Conservation (phyloP, 768 basidiomycete species). For the Rhizopogon salebrosus region DNA sequence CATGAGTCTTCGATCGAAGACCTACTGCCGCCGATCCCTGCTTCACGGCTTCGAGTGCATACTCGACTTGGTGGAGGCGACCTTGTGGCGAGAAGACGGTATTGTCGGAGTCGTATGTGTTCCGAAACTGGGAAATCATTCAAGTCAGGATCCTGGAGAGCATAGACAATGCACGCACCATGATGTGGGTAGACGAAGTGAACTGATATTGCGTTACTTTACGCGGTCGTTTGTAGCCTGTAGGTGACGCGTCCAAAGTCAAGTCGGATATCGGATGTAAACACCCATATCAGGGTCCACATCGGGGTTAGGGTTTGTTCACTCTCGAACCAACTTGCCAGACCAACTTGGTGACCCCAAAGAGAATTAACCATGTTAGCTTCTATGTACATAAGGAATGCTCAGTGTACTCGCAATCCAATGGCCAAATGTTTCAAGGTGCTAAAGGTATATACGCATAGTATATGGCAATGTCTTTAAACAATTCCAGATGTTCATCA, state of each 20-base stretch:
- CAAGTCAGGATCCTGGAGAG: slow-evolving; percentile 3
- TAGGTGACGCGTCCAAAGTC: slow-evolving; percentile 28
- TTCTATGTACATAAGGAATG: too few species aligned
- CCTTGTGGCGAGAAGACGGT: slow-evolving; percentile 97
- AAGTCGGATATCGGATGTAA: slow-evolving; percentile 12
- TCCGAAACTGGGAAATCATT: slow-evolving; percentile 60
- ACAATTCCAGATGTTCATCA: too few species aligned
- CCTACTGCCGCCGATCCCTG: slow-evolving; percentile 99
- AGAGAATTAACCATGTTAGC: too few species aligned
- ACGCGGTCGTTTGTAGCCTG: background rate
- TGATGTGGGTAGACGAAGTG: slow-evolving; percentile 15
- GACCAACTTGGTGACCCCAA: too few species aligned
- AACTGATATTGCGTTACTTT: slow-evolving; percentile 6
- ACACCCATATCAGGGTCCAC: background rate
- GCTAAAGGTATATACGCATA: too few species aligned
- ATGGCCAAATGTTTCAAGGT: too few species aligned
- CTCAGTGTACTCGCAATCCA: too few species aligned
- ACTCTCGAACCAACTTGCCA: too few species aligned
- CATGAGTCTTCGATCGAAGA: slow-evolving; percentile 90
- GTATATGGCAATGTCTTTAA: too few species aligned
- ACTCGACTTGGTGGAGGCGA: slow-evolving; percentile 94
- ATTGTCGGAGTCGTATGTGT: slow-evolving; percentile 98
- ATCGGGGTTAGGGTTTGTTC: background rate
- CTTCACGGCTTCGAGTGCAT: slow-evolving; percentile 98
- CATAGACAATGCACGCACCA: slow-evolving; percentile 21